Base-by-base conservation (phyloP, 371 early-diverging fungal species). In the Blastocladiella emersonii region DNA sequence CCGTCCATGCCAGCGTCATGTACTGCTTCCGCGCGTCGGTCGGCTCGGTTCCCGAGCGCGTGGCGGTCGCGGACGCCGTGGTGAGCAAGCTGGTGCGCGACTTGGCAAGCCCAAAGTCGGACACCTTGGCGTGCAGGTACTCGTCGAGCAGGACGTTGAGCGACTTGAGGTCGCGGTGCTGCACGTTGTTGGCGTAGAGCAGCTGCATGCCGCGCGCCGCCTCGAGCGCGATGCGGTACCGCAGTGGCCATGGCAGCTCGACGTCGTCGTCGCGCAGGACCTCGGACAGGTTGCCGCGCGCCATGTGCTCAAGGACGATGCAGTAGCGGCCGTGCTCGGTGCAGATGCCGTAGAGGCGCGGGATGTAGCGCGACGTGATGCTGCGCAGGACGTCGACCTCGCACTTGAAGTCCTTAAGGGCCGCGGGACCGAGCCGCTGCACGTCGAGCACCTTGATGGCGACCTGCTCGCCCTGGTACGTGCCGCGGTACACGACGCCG, bases 191-290 rank as follows among this genome's bases (percentile, higher is more conserved):
- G 10, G 74, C 68, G 60, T 76, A 73, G 43, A 76, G 66, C 39
- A 74, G 74, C n/a, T 67, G 71, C 60, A 76, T 45, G 1, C 74
- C 77, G 32, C 74, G 57, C 6, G 77, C 74, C 6, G 66, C 65
- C 59, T 76, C 77, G 37, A 67, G 74, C 2, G 74, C 73, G 55
- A 76, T 73, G 23, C 69, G 64, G 41, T 74, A 56, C 12, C 68
- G 49, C 43, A 67, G 51, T 19, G 67, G n/a, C 68, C 72, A 72
- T 1, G 61, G 19, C 45, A 67, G 62, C 13, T 61, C 64, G 23
- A 64, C 34, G 27, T 15, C 44, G 8, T 6, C 13, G 60, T 73
- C 70, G 25, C 32, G 17, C 32, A 75, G 68, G 71, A 70, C 71
- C 68, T 72, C 39, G 35, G 65, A 59, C 62, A 76, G 65, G 61